phyloP scores from a whole-genome alignment of 768 basidiomycete species.

The Boletus fagicola region DNA sequence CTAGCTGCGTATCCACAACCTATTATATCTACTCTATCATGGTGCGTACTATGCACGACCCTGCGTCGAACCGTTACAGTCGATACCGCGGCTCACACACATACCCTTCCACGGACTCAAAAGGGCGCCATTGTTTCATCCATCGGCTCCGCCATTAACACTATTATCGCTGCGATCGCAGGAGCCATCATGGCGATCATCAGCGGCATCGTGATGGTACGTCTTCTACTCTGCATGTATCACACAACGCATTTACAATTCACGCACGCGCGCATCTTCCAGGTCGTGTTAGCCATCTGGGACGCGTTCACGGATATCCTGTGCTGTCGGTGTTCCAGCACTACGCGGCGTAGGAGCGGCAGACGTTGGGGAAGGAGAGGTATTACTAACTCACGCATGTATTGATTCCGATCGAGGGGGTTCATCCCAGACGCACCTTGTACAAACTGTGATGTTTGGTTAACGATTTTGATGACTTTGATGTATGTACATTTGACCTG shows the following conservation, averaged over 20 bases:
- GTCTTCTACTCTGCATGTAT: slow-evolving; percentile 18
- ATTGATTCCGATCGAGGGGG: not conserved
- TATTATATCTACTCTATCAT: not conserved
- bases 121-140: slow-evolving; percentile 64
- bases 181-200: slow-evolving; percentile 51
- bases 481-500: no score
- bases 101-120: not conserved
- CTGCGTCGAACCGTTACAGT: not conserved
- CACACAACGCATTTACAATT: no score
- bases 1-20: no score
- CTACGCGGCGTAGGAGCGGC: slow-evolving; percentile 8
- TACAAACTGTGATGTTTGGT: not conserved
- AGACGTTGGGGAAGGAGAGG: not conserved
- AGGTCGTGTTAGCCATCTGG: slow-evolving; percentile 68
- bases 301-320: slow-evolving; percentile 53
- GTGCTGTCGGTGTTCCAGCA: slow-evolving; percentile 39
- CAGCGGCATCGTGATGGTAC: slow-evolving; percentile 54
- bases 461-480: not conserved
- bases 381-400: not conserved
- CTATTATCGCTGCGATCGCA: slow-evolving; percentile 60
- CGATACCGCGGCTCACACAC: not conserved
- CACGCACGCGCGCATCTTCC: not conserved
- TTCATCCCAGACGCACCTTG: no score
- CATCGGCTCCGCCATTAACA: slow-evolving; percentile 58
- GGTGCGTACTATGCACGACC: not conserved